Base-by-base conservation (phyloP, 202 grass and related monocot genomes). In the Cymbopogon flexuosus region DNA sequence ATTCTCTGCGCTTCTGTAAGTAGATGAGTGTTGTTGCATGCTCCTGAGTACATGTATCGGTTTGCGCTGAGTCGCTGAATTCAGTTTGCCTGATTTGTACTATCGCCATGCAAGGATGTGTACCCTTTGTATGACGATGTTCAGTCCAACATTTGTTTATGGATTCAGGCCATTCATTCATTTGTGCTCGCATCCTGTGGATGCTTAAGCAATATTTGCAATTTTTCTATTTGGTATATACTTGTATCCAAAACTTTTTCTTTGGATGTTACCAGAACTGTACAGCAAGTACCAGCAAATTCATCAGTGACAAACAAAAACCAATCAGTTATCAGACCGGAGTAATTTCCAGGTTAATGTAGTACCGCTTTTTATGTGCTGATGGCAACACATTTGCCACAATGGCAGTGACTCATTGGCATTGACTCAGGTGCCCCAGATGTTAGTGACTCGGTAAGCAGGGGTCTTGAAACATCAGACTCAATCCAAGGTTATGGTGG, bases 91-190 rank as follows among this genome's bases (percentile, higher is more conserved):
- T 77, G 45, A 41, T 69, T 22, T 72, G 43, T 71, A n/a, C 15
- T 45, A 31, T 65, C 71, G 62, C 79, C 24, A 65, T 62, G 67
- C 74, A 58, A 70, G 60, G 74, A 79, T 70, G 79, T 70, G 79
- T 61, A 54, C 46, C 72, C n/a, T 67, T 24, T 82, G 83, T 83
- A 39, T 42, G 30, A 30, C 59, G 16, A 15, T 58, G 30, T 33
- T 62, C 18, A 23, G 52, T 73, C 83, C 67, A 63, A 29, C 61
- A 37, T 89, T 78, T 85, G 58, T 60, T 40, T 61, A 24, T 78
- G 78, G 77, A 81, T 81, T 39, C 36, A 85, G 57, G 72, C 66
- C 82, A 85, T 79, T 72, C 77, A 52, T 89, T 85, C 61, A 54
- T 73, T 82, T 85, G 30, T 79, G 43, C 41, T 79, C 36, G 27